Conservation (phyloP, 352 stramenopile species). For the Blastocystis sp. region DNA sequence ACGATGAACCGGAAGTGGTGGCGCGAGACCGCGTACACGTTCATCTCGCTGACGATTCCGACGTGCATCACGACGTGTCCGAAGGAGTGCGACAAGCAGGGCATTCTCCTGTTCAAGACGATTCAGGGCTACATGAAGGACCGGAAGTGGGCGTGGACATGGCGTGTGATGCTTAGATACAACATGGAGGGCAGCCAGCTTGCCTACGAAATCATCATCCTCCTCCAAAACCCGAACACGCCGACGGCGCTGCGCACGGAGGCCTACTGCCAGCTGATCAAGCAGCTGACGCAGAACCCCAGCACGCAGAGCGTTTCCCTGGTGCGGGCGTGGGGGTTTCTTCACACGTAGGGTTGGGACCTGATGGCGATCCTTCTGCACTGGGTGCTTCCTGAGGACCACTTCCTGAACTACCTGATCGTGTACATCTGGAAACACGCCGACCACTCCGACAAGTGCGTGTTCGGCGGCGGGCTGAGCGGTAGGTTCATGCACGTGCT, state of each 20-base stretch:
- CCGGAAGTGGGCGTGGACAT: slow-evolving; percentile 69
- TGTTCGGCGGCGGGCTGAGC: not conserved
- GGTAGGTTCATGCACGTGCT: slow-evolving; percentile 57
- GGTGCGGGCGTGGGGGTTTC: not conserved
- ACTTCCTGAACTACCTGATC: slow-evolving; percentile 75
- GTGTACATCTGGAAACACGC: slow-evolving; percentile 73
- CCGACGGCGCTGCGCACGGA: slow-evolving; percentile 73
- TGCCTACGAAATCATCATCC: slow-evolving; percentile 72
- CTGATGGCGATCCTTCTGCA: slow-evolving; percentile 74
- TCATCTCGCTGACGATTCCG: slow-evolving; percentile 61
- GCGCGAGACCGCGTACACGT: slow-evolving; percentile 50
- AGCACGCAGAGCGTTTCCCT: slow-evolving; percentile 67
- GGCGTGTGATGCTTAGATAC: slow-evolving; percentile 37
- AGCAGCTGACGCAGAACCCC: slow-evolving; percentile 76
- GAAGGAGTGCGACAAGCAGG: slow-evolving; percentile 72
- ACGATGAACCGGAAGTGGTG: slow-evolving; percentile 62
- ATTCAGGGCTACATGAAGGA: slow-evolving; percentile 77
- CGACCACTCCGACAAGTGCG: slow-evolving; percentile 28
- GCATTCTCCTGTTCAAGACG: slow-evolving; percentile 75
- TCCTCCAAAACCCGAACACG: slow-evolving; percentile 65
- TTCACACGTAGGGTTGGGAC: slow-evolving; percentile 74
- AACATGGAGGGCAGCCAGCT: slow-evolving; percentile 70
- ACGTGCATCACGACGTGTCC: slow-evolving; percentile 60
- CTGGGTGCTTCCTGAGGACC: slow-evolving; percentile 74
- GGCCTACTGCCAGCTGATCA: slow-evolving; percentile 77